These are phyloP conservation scores for Nannochloris sp. DNA, from an alignment of 139 green algal species.

Conservation along the genomic window DNA sequence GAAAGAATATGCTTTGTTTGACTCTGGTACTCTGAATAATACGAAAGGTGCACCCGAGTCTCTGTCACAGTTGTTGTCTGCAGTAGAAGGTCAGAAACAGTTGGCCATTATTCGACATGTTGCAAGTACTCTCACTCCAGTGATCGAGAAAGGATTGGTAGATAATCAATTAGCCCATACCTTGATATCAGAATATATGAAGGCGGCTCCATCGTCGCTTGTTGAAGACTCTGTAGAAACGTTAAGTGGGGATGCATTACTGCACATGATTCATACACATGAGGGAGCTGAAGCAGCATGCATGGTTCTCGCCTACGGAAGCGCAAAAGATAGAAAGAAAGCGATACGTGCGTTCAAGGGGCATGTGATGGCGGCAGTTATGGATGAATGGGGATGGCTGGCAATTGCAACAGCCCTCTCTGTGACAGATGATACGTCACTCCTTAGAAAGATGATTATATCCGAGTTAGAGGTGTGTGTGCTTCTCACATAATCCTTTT, in stretches of 20 bases:
- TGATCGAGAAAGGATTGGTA: constrained; percentile 85
- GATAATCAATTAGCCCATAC: constrained; percentile 70
- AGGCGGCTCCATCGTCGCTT: constrained; percentile 36
- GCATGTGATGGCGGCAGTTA: constrained; percentile 52
- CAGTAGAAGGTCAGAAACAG: constrained; percentile 34
- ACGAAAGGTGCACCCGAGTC: constrained; percentile 21
- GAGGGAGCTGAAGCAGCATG: constrained; percentile 61
- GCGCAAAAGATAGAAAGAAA: constrained; percentile 68
- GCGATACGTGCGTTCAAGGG: constrained; percentile 37
- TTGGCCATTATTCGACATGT: constrained; percentile 46
- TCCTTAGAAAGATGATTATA: constrained; percentile 64
- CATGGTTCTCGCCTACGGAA: constrained; percentile 62
- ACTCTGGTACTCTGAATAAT: constrained; percentile 23
- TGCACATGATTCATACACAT: constrained; percentile 87
- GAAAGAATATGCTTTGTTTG: constrained; percentile 67
- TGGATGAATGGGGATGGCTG: constrained; percentile 73
- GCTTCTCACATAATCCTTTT: neutral
- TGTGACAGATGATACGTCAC: constrained; percentile 74
- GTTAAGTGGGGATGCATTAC: constrained; percentile 51
- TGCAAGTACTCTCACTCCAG: constrained; percentile 41
- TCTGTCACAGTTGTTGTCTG: constrained; percentile 45
- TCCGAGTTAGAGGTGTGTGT: constrained; percentile 47
- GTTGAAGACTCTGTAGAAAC: constrained; percentile 67
- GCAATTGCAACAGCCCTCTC: constrained; percentile 56
- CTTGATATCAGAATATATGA: constrained; percentile 75